Evolutionary conservation across 768 basidiomycete species (phyloP).

Genomic region (Tephrocybe sp.): DNA sequence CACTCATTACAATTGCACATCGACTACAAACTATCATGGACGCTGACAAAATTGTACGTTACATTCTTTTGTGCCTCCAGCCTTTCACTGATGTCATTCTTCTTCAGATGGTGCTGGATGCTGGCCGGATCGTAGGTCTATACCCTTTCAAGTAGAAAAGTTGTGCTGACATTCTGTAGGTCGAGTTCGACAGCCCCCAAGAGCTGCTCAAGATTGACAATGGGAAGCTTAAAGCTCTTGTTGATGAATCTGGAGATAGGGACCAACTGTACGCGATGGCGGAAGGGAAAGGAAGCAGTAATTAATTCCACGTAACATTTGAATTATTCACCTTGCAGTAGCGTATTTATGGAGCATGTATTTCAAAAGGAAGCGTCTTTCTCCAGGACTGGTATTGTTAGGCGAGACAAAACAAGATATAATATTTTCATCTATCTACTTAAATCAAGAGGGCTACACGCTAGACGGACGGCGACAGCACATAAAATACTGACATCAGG

Average conservation of each 20-base stretch:
- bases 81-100: not conserved
- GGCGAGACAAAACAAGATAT: no score
- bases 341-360: no score
- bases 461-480: conserved; percentile 1
- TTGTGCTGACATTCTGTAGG: conserved; percentile 16
- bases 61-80: conserved; percentile 6
- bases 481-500: conserved; percentile 12
- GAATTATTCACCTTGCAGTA: not conserved
- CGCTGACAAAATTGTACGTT: conserved; percentile 50
- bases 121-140: conserved; percentile 47
- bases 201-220: conserved; percentile 49
- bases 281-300: conserved; percentile 2
- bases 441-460: conserved; percentile 9
- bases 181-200: conserved; percentile 54
- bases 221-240: conserved; percentile 50
- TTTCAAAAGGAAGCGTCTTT: not conserved
- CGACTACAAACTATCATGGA: conserved; percentile 68
- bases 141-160: not conserved
- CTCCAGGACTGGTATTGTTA: no score
- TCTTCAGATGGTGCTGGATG: conserved; percentile 49
- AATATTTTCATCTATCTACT: not conserved
- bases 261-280: conserved; percentile 46
- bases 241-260: conserved; percentile 58
- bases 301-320: not conserved
- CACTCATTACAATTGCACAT: conserved; percentile 69